A percentile compares a stretch with the other conserved stretches of the same genome.
These are phyloP conservation scores for Saccharomyces hybrid DNA, from an alignment of 1,139 yeast species.

Conservation along the genomic window DNA sequence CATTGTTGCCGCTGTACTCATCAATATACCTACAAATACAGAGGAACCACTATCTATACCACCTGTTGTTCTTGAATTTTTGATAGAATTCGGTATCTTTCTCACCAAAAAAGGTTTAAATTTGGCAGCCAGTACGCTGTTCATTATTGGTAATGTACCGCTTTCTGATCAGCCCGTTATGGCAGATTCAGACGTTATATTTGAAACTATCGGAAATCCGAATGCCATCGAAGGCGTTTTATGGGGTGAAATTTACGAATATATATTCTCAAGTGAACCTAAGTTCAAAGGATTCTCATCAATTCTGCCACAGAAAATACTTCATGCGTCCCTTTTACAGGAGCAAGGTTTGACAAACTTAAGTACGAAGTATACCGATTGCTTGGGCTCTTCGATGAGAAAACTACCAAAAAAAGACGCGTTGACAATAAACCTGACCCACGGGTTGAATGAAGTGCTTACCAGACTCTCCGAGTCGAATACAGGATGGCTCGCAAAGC, in stretches of 20 bases:
- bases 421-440: conserved; percentile 14
- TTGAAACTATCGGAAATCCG: conserved; percentile 23
- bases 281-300: conserved; percentile 19
- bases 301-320: conserved; percentile 25
- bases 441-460: conserved; percentile 20
- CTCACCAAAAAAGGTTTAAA: conserved; percentile 36
- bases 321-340: conserved; percentile 26
- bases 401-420: conserved; percentile 20
- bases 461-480: conserved; percentile 21
- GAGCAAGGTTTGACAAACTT: conserved; percentile 25
- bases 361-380: conserved; percentile 29
- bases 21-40: conserved; percentile 12
- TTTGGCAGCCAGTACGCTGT: conserved; percentile 42
- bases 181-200: conserved; percentile 19
- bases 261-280: conserved; percentile 18
- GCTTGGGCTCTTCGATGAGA: conserved; percentile 18
- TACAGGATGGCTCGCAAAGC: conserved; percentile 48
- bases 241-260: conserved; percentile 62
- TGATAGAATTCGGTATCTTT: conserved; percentile 49
- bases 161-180: conserved; percentile 29
- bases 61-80: conserved; percentile 39
- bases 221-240: conserved; percentile 22
- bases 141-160: conserved; percentile 45
- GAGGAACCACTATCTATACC: conserved; percentile 20
- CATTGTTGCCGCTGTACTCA: conserved; percentile 39